Evolutionary conservation across 2,329 filamentous ascomycete genomes (phyloP), one percentile per base, ranked within the genome.

Genomic region (Penicillium occitanis): DNA sequence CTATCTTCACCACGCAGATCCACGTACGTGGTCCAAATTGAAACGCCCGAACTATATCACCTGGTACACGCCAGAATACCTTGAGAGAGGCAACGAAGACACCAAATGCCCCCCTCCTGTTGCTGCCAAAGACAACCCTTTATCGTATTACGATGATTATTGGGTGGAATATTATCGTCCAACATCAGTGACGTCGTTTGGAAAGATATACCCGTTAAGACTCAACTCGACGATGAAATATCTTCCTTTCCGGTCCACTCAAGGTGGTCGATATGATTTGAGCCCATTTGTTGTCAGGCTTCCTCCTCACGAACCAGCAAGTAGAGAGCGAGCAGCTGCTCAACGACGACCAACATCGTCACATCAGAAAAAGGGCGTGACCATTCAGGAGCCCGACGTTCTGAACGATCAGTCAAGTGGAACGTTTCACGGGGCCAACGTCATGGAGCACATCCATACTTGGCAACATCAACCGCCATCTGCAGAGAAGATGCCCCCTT

Each of bases 141-240:
- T 76, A 69, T 76, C 72, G 80, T 87, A 86, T 67, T 92, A 92
- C 67, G 94, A 98, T 74, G 93, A 98, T 77, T 99, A 97, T 78
- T 99, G 95, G 95, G 83, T 95, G 7, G 95, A 99, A 76, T 98
- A 97, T 77, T 99, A 99, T 75, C 88, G 93, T 14, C 95, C 95
- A 0, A 85, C 91, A 7, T 91, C 91, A 0, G 81, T 98, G 1
- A 97, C 95, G 0, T 95, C 92, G 0, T 92, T 98, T 70, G 86
- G 89, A 14, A 99, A 97, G 75, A 91, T 97, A 76, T 97, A 97
- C 75, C 88, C 92, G 0, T 97, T 91, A 78, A 93, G 91, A 74
- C 91, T 98, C 86, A 96, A 94, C 74, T 93, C 91, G 0, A 95
- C 91, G 3, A 87, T 93, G 69, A 91, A 90, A 68, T 93, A 94